Base-by-base conservation (phyloP, 2,329 filamentous ascomycete genomes). In the Pezicula neosporulosa region DNA sequence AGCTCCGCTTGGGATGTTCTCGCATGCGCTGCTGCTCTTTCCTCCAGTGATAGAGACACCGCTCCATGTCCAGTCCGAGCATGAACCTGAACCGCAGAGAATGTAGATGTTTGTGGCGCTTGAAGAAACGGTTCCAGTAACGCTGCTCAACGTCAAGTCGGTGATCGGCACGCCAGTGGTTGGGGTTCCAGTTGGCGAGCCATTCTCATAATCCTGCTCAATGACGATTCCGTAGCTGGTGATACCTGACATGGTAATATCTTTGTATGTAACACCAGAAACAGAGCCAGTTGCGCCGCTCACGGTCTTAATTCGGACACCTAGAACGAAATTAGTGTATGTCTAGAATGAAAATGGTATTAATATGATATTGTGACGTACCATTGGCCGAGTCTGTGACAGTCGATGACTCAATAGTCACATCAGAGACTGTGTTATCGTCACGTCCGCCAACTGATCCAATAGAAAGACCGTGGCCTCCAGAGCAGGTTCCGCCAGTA, bases 401-500 rank as follows among this genome's bases (percentile, higher is more conserved):
- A 18, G 66, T 72, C 9, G 70, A 74, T 53, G 72, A 69, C 33
- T 71, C 63, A 57, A 85, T 77, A 21, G 68, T 70, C n/a, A 85
- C 72, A 47, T 70, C 74, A 24, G 72, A 63, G 48, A 85, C 81
- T 7, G 59, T 66, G 69, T 85, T 84, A 67, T 82, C 68, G 47
- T 59, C 62, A 45, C 79, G 77, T 13, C 77, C 77, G 39, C 80
- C 80, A n/a, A 83, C 77, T 6, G 77, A 80, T 46, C 80, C 80
- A 58, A 85, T 81, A 50, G 76, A 78, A 16, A 85, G 68, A 47
- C 80, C 81, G 48, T 66, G 63, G 10, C 64, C 64, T 15, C 64
- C 63, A 9, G 52, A 55, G 41, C 64, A 66, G 16, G 49, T 56
- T 48, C 62, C 62, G 9, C 56, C 56, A 3, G 58, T 63, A 56